Evolutionary conservation across 169 alveolate species (phyloP).

Genomic region (Fabrea salina): DNA sequence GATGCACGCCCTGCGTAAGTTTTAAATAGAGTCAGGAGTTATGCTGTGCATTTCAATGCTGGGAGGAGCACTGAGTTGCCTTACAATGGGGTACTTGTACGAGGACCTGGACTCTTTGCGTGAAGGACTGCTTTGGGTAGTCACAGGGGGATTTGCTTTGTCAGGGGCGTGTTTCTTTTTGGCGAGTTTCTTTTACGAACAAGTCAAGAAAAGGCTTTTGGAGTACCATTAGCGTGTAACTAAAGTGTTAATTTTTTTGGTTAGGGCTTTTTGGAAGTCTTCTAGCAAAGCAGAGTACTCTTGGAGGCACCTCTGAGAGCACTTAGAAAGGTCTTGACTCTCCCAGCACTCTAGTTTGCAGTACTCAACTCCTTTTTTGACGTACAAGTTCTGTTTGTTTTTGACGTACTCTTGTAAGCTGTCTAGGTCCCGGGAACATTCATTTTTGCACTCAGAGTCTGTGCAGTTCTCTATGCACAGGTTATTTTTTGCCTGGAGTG

Average conservation of each 20-base stretch:
- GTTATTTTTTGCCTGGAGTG: not conserved
- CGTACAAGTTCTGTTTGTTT: not conserved
- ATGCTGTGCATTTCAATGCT: not conserved
- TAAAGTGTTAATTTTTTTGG: too few relatives aligned
- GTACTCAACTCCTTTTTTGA: slow-evolving; percentile 27
- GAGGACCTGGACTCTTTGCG: not conserved
- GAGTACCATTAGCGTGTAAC: too few relatives aligned
- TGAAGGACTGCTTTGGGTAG: not conserved
- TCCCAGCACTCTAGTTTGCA: slow-evolving; percentile 18
- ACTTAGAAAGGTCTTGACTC: not conserved
- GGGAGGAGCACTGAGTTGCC: slow-evolving; percentile 2
- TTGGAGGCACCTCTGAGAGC: not conserved
- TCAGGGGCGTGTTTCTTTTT: not conserved
- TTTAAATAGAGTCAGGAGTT: slow-evolving; percentile 8
- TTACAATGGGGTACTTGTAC: not conserved
- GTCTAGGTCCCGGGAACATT: not conserved
- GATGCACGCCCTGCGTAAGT: slow-evolving; percentile 6
- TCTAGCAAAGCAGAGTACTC: not conserved
- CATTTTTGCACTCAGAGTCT: not conserved
- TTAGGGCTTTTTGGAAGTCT: too few relatives aligned
- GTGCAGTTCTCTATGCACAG: not conserved
- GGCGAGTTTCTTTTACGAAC: too few relatives aligned
- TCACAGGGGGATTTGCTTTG: not conserved
- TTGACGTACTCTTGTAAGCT: not conserved
- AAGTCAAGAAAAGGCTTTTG: too few relatives aligned